Evolutionary conservation across 192 early-diverging fungal genomes (phyloP).

Genomic region (Linnemannia zychae): DNA sequence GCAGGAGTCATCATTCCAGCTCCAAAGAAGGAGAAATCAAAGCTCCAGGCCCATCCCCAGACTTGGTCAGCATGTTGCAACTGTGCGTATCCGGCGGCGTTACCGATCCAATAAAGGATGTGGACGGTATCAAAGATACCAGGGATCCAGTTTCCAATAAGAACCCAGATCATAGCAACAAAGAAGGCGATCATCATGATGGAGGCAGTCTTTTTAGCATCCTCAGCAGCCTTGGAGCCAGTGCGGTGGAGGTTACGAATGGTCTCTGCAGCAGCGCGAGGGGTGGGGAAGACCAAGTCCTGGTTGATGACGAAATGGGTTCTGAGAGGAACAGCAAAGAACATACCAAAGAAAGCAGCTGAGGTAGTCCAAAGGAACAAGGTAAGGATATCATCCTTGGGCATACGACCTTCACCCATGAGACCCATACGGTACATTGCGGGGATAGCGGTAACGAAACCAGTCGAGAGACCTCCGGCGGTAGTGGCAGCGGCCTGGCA

Average conservation of each 20-base stretch:
- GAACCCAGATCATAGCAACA: conserved; percentile 58
- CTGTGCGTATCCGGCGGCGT: conserved; percentile 44
- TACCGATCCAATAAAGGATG: conserved; percentile 67
- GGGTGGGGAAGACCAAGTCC: conserved; percentile 77
- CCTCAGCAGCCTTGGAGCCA: conserved; percentile 60
- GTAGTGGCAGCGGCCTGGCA: conserved; percentile 79
- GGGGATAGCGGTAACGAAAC: conserved; percentile 77
- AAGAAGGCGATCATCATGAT: conserved; percentile 65
- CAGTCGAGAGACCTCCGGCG: conserved; percentile 72
- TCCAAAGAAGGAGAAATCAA: conserved; percentile 72
- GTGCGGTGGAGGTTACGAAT: conserved; percentile 69
- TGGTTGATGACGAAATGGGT: conserved; percentile 77
- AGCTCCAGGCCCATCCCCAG: conserved; percentile 64
- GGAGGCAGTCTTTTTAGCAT: conserved; percentile 63
- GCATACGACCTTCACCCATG: conserved; percentile 53
- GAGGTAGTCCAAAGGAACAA: conserved; percentile 70
- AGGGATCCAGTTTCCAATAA: conserved; percentile 64
- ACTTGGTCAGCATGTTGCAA: conserved; percentile 61
- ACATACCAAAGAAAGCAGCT: conserved; percentile 77
- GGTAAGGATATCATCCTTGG: conserved; percentile 63
- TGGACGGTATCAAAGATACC: conserved; percentile 58
- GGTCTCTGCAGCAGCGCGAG: conserved; percentile 76
- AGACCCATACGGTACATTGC: conserved; percentile 77
- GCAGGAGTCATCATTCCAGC: conserved; percentile 75
- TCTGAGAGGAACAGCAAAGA: conserved; percentile 78